These are phyloP conservation scores for Aphanomyces invadans DNA, from an alignment of 352 stramenopile genomes.

Conservation along the genomic window DNA sequence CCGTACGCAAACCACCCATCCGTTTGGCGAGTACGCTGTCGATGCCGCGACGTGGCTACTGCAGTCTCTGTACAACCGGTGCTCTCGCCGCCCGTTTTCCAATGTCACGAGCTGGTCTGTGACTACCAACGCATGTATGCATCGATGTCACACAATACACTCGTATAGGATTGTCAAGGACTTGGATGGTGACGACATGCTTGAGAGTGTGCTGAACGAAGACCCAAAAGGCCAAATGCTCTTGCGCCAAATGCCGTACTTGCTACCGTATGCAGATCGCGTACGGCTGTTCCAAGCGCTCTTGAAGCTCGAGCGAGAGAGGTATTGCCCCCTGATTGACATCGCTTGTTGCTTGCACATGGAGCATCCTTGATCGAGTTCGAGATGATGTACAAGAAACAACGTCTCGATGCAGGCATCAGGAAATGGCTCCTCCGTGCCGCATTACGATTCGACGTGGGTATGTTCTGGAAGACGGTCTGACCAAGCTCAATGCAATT, in stretches of 20 bases:
- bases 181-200: constrained; percentile 46
- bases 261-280: constrained; percentile 59
- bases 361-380: too few relatives aligned
- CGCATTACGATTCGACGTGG: constrained; percentile 57
- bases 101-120: constrained; percentile 67
- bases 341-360: too few relatives aligned
- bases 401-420: too few relatives aligned
- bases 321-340: neutral
- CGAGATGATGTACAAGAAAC: too few relatives aligned
- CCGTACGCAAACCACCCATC: constrained; percentile 32
- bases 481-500: constrained; percentile 81
- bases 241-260: constrained; percentile 65
- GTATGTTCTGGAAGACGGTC: constrained; percentile 81
- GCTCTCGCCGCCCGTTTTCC: constrained; percentile 58
- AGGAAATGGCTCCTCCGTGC: constrained; percentile 40
- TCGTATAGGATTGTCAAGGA: constrained; percentile 43
- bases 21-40: constrained; percentile 53
- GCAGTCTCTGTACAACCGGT: constrained; percentile 57
- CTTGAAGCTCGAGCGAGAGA: constrained; percentile 45
- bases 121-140: neutral
- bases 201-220: constrained; percentile 44
- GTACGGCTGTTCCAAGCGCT: constrained; percentile 62
- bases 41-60: constrained; percentile 49
- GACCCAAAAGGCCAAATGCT: constrained; percentile 51
- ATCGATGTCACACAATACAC: too few relatives aligned